Conservation (phyloP, 208 protist species). For the Trypanosoma avium region DNA sequence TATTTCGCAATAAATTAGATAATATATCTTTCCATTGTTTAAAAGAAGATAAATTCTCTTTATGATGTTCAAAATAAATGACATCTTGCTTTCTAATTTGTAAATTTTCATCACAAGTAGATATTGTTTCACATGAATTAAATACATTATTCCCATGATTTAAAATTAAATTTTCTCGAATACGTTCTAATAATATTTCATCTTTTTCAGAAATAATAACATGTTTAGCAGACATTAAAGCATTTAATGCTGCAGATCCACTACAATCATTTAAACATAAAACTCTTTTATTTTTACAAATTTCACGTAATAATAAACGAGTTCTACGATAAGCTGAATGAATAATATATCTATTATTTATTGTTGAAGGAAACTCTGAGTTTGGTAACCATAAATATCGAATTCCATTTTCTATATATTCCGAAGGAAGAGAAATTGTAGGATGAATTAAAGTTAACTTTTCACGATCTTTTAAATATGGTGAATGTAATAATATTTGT, state of each 20-base stretch:
- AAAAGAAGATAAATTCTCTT: constrained; percentile 36
- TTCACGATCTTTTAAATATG: constrained; percentile 47
- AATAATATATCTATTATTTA: constrained; percentile 54
- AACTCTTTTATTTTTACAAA: constrained; percentile 62
- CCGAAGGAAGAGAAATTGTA: constrained; percentile 41
- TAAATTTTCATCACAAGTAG: constrained; percentile 44
- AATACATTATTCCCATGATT: constrained; percentile 71
- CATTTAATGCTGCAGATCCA: constrained; percentile 66
- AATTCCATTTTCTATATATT: constrained; percentile 77
- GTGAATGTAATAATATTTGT: constrained; percentile 75
- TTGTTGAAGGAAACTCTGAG: constrained; percentile 33
- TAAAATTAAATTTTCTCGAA: constrained; percentile 64
- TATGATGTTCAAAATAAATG: constrained; percentile 73
- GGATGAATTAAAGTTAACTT: constrained; percentile 45
- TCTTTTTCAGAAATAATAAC: constrained; percentile 67
- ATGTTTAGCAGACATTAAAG: constrained; percentile 71
- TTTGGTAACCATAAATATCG: constrained; percentile 60
- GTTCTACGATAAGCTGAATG: constrained; percentile 68
- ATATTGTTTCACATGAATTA: constrained; percentile 50
- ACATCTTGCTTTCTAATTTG: constrained; percentile 47
- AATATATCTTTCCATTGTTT: constrained; percentile 63
- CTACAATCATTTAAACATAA: constrained; percentile 79
- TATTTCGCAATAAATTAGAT: constrained; percentile 31
- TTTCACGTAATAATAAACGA: constrained; percentile 65
- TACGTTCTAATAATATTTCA: constrained; percentile 39